Base-by-base conservation (phyloP, 2,329 filamentous ascomycete genomes). In the Penicillium brasilianum region DNA sequence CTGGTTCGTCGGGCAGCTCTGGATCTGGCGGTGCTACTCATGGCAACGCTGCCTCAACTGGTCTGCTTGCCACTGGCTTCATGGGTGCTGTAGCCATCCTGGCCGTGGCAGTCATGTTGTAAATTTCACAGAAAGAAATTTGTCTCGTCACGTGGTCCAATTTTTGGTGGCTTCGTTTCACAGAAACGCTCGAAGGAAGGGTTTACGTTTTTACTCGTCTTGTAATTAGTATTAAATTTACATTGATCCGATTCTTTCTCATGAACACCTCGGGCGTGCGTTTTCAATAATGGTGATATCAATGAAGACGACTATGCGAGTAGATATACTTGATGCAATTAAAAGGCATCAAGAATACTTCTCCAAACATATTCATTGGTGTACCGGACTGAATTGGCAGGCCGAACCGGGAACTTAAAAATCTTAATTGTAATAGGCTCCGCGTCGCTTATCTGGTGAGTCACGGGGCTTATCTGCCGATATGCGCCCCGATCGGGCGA, bases 51-150 rank as follows among this genome's bases (percentile, higher is more conserved):
- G 64, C 61, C 32, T 34, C 64, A 20, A 68, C 69, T 10, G 64
- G 66, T 20, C 48, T 58, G 37, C 41, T 69, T 36, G 69, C 67
- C 13, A 57, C 51, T 18, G 53, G 66, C 10, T 28, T 73, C 56
- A 59, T 65, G 7, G 62, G 70, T 55, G 65, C 67, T 34, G 69
- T 59, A 34, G 66, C 63, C 51, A 58, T 71, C 20, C 51, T 72
- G 57, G 67, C 67, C 41, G 63, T 66, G 52, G 68, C 68, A 13
- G 41, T 71, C 64, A 64, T 68, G 22, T 61, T 72, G 62, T 72
- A 61, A 49, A 32, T 30, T 16, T 22, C 16, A 48, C 9, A 2
- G 25, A 5, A 46, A 8, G 13, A 18, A 13, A 28, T 25, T 25
- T 4, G 43, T 6, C 5, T 13, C 44, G 44, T 32, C n/a, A 25